Evolutionary conservation across 179 eudicot genomes (phyloP).

Genomic region (Beta corolliflora): DNA sequence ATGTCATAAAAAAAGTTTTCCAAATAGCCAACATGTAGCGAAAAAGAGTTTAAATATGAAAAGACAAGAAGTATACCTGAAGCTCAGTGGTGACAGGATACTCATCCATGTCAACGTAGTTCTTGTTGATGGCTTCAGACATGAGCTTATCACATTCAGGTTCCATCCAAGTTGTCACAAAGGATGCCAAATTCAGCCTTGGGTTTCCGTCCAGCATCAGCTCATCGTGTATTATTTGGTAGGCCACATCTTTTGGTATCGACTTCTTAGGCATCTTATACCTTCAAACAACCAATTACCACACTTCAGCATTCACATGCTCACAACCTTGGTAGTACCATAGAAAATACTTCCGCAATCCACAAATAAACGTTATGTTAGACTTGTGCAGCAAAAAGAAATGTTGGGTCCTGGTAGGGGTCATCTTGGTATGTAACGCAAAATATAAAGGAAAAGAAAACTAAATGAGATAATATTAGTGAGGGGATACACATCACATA

Average conservation of each 20-base stretch:
- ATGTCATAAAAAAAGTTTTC: no score
- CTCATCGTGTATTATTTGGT: constrained; percentile 60
- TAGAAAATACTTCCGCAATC: no score
- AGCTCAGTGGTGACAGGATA: constrained; percentile 61
- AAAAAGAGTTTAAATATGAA: no score
- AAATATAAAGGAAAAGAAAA: no score
- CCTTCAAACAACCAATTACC: constrained; percentile 20
- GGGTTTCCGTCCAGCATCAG: constrained; percentile 62
- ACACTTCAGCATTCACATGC: background rate
- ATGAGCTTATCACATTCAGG: constrained; percentile 60
- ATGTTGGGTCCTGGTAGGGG: no score
- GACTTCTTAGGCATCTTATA: constrained; percentile 42
- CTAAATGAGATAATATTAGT: no score
- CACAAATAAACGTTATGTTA: no score
- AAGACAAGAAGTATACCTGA: constrained; percentile 36
- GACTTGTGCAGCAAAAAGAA: no score
- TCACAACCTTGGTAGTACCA: background rate
- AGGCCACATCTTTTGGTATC: constrained; percentile 56
- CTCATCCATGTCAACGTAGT: constrained; percentile 67
- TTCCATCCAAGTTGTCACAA: constrained; percentile 70
- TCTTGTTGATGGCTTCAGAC: constrained; percentile 50
- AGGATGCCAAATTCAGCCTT: constrained; percentile 56
- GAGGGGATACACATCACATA: no score
- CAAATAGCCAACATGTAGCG: no score
- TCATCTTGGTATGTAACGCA: no score